These are phyloP conservation scores for Suhomyces panamericanus DNA, from an alignment of 1,139 yeast genomes.

Conservation along the genomic window DNA sequence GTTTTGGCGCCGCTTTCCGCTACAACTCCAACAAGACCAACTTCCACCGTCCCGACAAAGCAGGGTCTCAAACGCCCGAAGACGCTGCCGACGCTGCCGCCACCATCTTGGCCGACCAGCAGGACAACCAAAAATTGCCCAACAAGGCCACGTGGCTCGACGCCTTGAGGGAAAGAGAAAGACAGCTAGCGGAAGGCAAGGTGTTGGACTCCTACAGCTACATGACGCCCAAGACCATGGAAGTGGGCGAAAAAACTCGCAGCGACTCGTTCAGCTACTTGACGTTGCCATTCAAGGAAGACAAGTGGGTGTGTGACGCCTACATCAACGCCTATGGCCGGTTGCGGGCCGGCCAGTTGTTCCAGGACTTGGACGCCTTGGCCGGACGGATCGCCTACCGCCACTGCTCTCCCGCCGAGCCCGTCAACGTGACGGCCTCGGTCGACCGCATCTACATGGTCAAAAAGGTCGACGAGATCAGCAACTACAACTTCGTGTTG, in stretches of 20 bases:
- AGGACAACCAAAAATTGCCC: conserved; percentile 37
- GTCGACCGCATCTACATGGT: conserved; percentile 90
- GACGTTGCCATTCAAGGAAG: conserved; percentile 79
- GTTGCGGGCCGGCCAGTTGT: conserved; percentile 84
- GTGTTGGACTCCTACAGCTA: conserved; percentile 68
- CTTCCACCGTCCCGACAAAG: conserved; percentile 40
- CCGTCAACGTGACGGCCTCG: conserved; percentile 90
- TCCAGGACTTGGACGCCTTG: conserved; percentile 86
- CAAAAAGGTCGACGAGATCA: conserved; percentile 77
- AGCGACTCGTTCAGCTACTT: conserved; percentile 75
- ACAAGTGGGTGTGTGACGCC: conserved; percentile 78
- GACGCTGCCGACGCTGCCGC: conserved; percentile 72
- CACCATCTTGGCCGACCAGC: conserved; percentile 56
- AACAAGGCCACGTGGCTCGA: conserved; percentile 81
- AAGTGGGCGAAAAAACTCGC: conserved; percentile 70
- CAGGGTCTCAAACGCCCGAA: conserved; percentile 45
- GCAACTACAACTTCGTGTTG: conserved; percentile 70
- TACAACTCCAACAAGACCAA: conserved; percentile 13
- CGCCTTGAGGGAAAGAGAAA: conserved; percentile 73
- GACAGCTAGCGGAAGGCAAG: conserved; percentile 68
- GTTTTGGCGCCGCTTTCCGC: background rate
- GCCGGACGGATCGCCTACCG: conserved; percentile 87
- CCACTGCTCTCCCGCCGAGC: conserved; percentile 88
- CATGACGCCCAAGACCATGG: conserved; percentile 71
- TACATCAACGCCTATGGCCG: conserved; percentile 88